These are phyloP conservation scores for Leucocoprinus leucothites DNA, from an alignment of 768 basidiomycete species.

Conservation along the genomic window DNA sequence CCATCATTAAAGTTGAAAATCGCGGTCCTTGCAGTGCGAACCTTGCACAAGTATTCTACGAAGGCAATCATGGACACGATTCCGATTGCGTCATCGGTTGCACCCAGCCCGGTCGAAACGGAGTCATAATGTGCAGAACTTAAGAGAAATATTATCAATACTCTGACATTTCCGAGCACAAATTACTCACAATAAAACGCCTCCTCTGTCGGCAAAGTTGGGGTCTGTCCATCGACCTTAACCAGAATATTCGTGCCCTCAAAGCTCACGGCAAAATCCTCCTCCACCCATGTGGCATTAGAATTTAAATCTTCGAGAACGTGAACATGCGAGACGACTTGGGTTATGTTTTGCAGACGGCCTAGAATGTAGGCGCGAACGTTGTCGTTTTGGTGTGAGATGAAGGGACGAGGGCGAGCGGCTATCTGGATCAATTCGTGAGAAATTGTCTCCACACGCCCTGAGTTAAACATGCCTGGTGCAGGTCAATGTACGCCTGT, in stretches of 20 bases:
- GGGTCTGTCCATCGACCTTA: constrained; percentile 49
- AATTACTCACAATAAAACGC: constrained; percentile 37
- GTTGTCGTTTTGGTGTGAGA: constrained; percentile 17
- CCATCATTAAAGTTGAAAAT: constrained; percentile 80
- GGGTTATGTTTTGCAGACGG: constrained; percentile 11
- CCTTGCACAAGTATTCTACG: constrained; percentile 40
- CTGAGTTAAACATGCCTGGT: constrained; percentile 7
- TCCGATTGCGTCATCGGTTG: constrained; percentile 72
- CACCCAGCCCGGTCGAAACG: constrained; percentile 62
- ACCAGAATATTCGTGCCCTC: constrained; percentile 61
- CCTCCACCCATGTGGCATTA: constrained; percentile 38
- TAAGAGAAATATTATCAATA: not conserved
- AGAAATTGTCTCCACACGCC: not conserved
- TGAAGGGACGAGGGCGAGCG: constrained; percentile 15
- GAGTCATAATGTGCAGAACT: constrained; percentile 76
- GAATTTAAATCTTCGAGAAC: constrained; percentile 25
- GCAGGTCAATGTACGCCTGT: constrained; percentile 14
- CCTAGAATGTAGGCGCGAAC: constrained; percentile 15
- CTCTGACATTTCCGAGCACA: too few relatives aligned
- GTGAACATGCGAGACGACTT: not conserved
- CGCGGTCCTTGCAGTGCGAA: constrained; percentile 52
- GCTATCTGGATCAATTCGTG: constrained; percentile 13
- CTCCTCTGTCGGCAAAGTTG: constrained; percentile 29
- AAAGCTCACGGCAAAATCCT: constrained; percentile 36
- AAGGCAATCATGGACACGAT: constrained; percentile 56